These are phyloP conservation scores for Solanum hybrid DNA, from an alignment of 305 asterid genomes.

Conservation along the genomic window DNA sequence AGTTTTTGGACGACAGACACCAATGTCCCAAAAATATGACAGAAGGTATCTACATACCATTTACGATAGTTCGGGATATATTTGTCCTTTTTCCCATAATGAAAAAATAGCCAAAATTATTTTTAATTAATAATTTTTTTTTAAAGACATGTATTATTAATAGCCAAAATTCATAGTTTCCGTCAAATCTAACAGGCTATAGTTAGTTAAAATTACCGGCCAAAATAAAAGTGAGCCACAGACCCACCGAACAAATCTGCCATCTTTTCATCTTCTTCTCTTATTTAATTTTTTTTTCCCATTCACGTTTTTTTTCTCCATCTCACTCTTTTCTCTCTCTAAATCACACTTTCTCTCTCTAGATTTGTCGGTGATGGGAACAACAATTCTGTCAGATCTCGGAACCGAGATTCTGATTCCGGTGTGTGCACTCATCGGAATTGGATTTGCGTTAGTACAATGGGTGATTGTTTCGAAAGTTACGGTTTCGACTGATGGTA, in stretches of 20 bases:
- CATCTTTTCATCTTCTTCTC: not conserved
- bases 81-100: too few relatives aligned
- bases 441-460: slow-evolving; percentile 30
- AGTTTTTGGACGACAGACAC: too few relatives aligned
- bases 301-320: not conserved
- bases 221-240: not conserved
- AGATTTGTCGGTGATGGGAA: slow-evolving; percentile 4
- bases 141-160: too few relatives aligned
- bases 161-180: too few relatives aligned
- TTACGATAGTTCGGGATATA: too few relatives aligned
- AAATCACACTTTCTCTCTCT: not conserved
- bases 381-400: slow-evolving; percentile 22
- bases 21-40: too few relatives aligned
- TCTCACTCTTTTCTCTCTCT: not conserved
- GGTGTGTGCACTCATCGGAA: slow-evolving; percentile 30
- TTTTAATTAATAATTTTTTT: too few relatives aligned
- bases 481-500: slow-evolving; percentile 15
- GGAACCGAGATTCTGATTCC: slow-evolving; percentile 36
- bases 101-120: too few relatives aligned
- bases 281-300: not conserved
- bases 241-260: not conserved
- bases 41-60: too few relatives aligned
- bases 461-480: slow-evolving; percentile 37
- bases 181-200: not conserved
- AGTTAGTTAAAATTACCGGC: not conserved